Evolutionary conservation across 108 stramenopile genomes (phyloP).

Genomic region (Conticribra weissflogii): DNA sequence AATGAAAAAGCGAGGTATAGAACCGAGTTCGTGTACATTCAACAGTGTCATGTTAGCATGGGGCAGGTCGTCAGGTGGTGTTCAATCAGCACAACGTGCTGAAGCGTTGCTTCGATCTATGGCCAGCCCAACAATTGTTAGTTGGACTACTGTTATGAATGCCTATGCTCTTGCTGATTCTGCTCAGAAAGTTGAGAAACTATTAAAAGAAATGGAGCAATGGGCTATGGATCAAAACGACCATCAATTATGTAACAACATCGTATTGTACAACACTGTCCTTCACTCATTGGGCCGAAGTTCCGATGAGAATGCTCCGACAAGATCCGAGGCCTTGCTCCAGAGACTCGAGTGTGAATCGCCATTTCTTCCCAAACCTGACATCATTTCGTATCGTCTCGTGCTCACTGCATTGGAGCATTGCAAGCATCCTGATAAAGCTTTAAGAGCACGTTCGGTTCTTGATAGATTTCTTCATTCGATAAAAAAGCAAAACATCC

Average conservation of each 20-base stretch:
- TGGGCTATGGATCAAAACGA: neutral
- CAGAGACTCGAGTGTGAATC: constrained; percentile 21
- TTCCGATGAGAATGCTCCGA: constrained; percentile 26
- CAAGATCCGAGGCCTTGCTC: constrained; percentile 35
- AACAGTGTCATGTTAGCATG: constrained; percentile 46
- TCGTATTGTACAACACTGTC: constrained; percentile 44
- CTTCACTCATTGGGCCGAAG: constrained; percentile 41
- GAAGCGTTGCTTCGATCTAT: constrained; percentile 40
- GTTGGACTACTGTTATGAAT: constrained; percentile 57
- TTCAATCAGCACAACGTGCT: constrained; percentile 26
- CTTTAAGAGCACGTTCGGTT: constrained; percentile 29
- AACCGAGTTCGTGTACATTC: constrained; percentile 38
- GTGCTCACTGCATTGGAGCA: constrained; percentile 45
- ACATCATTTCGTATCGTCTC: constrained; percentile 30
- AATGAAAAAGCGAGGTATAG: constrained; percentile 16
- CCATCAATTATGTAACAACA: neutral
- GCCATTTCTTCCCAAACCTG: constrained; percentile 18
- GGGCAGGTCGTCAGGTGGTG: constrained; percentile 34
- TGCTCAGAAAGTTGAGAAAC: constrained; percentile 33
- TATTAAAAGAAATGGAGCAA: constrained; percentile 38
- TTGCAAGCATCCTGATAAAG: constrained; percentile 31
- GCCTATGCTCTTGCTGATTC: constrained; percentile 52
- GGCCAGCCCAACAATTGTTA: constrained; percentile 30
- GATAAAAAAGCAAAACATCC: neutral
- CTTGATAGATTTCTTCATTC: constrained; percentile 17